These are phyloP conservation scores for Ganoderma multipileum DNA, from an alignment of 1,284 basidiomycete species.

Conservation along the genomic window DNA sequence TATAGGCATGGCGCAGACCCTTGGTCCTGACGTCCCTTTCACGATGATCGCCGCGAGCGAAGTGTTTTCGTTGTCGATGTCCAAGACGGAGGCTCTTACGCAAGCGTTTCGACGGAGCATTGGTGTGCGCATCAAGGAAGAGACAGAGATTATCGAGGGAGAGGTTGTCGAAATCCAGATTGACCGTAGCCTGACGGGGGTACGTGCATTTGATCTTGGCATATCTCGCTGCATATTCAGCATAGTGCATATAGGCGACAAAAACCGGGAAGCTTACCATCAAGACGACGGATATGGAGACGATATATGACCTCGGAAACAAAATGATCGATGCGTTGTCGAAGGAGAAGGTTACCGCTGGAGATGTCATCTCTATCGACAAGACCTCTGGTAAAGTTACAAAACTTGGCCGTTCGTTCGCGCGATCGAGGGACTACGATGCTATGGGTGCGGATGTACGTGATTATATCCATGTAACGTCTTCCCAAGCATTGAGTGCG, in stretches of 20 bases:
- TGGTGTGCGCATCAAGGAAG: constrained; percentile 97
- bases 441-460: constrained; percentile 97
- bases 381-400: constrained; percentile 98
- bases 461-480: constrained; percentile 28
- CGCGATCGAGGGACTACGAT: constrained; percentile 96
- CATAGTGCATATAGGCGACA: constrained; percentile 70
- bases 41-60: constrained; percentile 97
- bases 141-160: constrained; percentile 97
- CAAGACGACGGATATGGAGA: constrained; percentile 99
- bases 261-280: constrained; percentile 98
- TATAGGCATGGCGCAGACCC: constrained; percentile 93
- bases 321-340: constrained; percentile 99
- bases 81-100: constrained; percentile 97
- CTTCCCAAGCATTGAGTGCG: not conserved
- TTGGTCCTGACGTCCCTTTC: constrained; percentile 95
- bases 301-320: constrained; percentile 96
- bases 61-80: constrained; percentile 97
- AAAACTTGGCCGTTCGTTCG: constrained; percentile 95
- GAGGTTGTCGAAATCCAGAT: constrained; percentile 99
- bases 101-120: constrained; percentile 96
- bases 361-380: constrained; percentile 96
- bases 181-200: constrained; percentile 95
- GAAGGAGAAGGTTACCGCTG: constrained; percentile 97
- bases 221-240: not conserved
- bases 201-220: constrained; percentile 49